Percentiles rank a stretch among this genome's conserved stretches.
These are phyloP conservation scores for Speleostelium caveatum DNA, from an alignment of 78 protist genomes.

Conservation along the genomic window DNA sequence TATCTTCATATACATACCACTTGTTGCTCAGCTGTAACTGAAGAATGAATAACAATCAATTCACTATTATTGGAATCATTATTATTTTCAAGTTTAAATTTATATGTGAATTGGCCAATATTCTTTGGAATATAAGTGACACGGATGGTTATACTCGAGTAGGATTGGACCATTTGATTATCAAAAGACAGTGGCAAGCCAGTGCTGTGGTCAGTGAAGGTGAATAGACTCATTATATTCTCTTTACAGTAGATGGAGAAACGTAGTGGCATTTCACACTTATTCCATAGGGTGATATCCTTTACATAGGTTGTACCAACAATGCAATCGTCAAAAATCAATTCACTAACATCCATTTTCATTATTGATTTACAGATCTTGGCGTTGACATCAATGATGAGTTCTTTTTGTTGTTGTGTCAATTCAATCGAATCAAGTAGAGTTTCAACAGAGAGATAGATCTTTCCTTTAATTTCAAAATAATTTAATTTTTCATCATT, in stretches of 20 bases:
- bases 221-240: constrained; percentile 32
- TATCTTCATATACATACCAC: constrained; percentile 1
- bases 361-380: constrained; percentile 64
- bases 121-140: constrained; percentile 36
- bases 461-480: constrained; percentile 68
- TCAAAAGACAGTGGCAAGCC: constrained; percentile 35
- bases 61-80: constrained; percentile 44
- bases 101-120: constrained; percentile 51
- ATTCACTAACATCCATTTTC: constrained; percentile 62
- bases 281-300: constrained; percentile 87
- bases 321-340: constrained; percentile 80
- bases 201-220: constrained; percentile 68
- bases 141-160: constrained; percentile 69
- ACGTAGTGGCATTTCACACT: constrained; percentile 81
- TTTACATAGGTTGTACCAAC: constrained; percentile 60
- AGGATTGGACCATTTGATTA: constrained; percentile 18
- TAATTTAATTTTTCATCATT: constrained; percentile 7
- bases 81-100: constrained; percentile 65
- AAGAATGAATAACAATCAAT: constrained; percentile 44
- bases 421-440: background rate
- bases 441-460: constrained; percentile 8
- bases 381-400: constrained; percentile 23
- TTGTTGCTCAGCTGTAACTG: constrained; percentile 68
- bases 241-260: constrained; percentile 60
- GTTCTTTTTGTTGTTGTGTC: constrained; percentile 8